These are phyloP conservation scores for Juncus inflexus DNA, from an alignment of 176 grass and related monocot species.

Conservation along the genomic window DNA sequence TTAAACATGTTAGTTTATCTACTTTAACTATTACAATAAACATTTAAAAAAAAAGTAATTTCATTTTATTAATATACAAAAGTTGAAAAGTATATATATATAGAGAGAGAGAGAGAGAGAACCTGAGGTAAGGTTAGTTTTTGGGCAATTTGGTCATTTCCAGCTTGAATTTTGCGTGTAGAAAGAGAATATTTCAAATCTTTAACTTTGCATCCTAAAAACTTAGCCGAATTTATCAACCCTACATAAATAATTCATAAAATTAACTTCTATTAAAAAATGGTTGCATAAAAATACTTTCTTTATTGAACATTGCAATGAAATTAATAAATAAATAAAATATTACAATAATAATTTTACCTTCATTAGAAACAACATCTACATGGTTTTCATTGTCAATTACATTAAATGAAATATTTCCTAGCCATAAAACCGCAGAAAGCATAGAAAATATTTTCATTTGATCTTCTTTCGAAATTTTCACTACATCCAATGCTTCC, in stretches of 20 bases:
- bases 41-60: too few relatives aligned
- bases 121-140: constrained; percentile 85
- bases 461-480: constrained; percentile 79
- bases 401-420: constrained; percentile 82
- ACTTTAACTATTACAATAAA: too few relatives aligned
- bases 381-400: constrained; percentile 98
- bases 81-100: too few relatives aligned
- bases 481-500: constrained; percentile 69
- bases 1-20: too few relatives aligned
- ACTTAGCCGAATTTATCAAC: constrained; percentile 60
- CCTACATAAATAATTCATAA: constrained; percentile 35
- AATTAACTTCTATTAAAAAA: constrained; percentile 14
- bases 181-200: constrained; percentile 68
- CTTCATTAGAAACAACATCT: constrained; percentile 82
- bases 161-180: constrained; percentile 79
- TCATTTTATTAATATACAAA: too few relatives aligned
- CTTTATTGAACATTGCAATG: too few relatives aligned
- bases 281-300: too few relatives aligned
- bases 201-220: constrained; percentile 59
- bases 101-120: constrained; percentile 7
- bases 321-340: too few relatives aligned
- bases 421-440: constrained; percentile 75
- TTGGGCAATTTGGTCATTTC: constrained; percentile 84
- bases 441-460: constrained; percentile 88
- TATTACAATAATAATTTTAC: constrained; percentile 21